Percentiles rank a stretch among this genome's conserved stretches.
phyloP scores from a whole-genome alignment of 805 yeast genomes.

The Hanseniaspora nectarophila region DNA sequence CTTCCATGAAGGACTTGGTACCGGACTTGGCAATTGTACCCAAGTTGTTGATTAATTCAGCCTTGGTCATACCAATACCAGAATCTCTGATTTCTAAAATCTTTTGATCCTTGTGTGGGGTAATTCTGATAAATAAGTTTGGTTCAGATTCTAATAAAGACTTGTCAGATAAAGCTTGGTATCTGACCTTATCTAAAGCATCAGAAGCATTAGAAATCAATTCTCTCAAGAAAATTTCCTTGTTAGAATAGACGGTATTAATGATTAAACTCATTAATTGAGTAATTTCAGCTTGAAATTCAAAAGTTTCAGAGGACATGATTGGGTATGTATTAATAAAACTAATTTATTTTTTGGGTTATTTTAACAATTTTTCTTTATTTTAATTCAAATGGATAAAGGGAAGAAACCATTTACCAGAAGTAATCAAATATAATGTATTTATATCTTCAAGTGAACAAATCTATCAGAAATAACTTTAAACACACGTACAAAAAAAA shows the following conservation, averaged over 20 bases:
- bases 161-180: conserved; percentile 89
- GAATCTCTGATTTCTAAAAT: conserved; percentile 95
- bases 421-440: no score
- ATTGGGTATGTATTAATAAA: conserved; percentile 14
- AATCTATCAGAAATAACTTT: no score
- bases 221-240: conserved; percentile 98
- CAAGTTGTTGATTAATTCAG: conserved; percentile 94
- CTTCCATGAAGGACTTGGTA: conserved; percentile 99
- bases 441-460: no score
- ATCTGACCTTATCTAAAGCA: conserved; percentile 97
- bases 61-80: conserved; percentile 99
- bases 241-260: conserved; percentile 98
- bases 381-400: no score
- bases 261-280: conserved; percentile 99
- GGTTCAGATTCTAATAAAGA: conserved; percentile 87
- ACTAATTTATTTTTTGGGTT: neutral
- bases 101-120: conserved; percentile 90
- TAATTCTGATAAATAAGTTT: conserved; percentile 90
- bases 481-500: no score
- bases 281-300: conserved; percentile 99
- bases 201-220: conserved; percentile 97
- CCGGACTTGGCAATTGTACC: conserved; percentile 99
- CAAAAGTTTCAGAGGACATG: conserved; percentile 69
- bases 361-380: no score
- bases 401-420: neutral